Evolutionary conservation across 192 early-diverging fungal species (phyloP).

Genomic region (Geranomyces variabilis): DNA sequence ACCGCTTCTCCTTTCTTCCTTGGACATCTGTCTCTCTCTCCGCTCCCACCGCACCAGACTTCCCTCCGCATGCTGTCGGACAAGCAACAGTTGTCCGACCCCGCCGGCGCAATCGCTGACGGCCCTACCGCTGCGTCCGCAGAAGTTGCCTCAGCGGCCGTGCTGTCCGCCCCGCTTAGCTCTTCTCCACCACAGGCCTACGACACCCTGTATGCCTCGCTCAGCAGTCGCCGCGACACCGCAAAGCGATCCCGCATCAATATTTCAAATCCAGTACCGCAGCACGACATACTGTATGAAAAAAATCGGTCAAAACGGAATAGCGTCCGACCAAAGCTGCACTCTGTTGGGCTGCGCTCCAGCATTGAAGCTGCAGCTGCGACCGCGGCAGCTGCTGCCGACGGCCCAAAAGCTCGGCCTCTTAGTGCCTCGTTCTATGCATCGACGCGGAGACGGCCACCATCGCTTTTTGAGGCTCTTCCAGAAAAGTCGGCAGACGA

Average conservation of each 20-base stretch:
- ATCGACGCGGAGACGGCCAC: no score
- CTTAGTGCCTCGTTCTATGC: no score
- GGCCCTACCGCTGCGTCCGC: neutral
- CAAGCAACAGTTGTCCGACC: neutral
- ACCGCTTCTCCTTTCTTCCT: neutral
- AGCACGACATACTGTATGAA: slow-evolving; percentile 28
- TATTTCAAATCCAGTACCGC: slow-evolving; percentile 27
- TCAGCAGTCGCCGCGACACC: slow-evolving; percentile 11
- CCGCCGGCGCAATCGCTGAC: neutral
- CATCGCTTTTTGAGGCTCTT: no score
- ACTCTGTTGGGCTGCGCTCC: no score
- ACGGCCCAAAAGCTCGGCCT: neutral
- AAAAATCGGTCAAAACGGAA: slow-evolving; percentile 3
- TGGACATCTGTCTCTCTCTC: no score
- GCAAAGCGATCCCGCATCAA: neutral
- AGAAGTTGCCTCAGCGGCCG: neutral
- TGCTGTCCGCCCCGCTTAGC: no score
- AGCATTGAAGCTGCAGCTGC: no score
- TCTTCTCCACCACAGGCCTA: neutral
- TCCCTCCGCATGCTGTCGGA: slow-evolving; percentile 1
- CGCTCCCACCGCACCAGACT: neutral
- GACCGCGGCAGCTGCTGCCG: neutral
- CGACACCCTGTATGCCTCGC: slow-evolving; percentile 21
- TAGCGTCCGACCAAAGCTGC: neutral
- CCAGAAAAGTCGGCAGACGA: no score